phyloP scores from a whole-genome alignment of 2,329 filamentous ascomycete species.

The Tolypocladium sp. region DNA sequence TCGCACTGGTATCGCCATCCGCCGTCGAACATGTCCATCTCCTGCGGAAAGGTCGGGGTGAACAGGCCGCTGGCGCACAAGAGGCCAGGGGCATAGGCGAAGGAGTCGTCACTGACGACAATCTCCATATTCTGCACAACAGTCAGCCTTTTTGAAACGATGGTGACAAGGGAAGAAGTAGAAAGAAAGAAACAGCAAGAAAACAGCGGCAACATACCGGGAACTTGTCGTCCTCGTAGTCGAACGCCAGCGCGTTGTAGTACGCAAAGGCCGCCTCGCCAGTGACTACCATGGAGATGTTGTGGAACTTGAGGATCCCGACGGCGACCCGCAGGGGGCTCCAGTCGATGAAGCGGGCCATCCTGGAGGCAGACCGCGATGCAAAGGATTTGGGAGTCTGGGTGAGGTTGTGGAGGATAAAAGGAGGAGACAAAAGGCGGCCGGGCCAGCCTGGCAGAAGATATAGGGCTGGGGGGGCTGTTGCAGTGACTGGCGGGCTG shows the following conservation, averaged over 20 bases:
- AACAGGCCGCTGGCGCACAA: not conserved
- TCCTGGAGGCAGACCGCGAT: not conserved
- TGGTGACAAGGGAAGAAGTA: not conserved
- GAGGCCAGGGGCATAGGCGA: not conserved
- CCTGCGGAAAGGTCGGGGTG: not conserved
- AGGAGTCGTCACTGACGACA: not conserved
- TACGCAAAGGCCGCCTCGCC: not conserved
- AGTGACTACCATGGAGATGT: not conserved
- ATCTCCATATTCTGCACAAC: not conserved
- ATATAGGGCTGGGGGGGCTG: too few species aligned
- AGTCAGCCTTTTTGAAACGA: not conserved
- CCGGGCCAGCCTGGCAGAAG: too few species aligned
- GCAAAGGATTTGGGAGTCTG: not conserved
- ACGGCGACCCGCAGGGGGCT: not conserved
- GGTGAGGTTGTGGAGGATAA: not conserved
- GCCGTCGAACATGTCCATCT: not conserved
- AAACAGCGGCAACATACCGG: not conserved
- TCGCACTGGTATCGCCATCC: not conserved
- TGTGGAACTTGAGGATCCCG: not conserved
- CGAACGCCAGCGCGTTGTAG: not conserved
- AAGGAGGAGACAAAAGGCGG: not conserved
- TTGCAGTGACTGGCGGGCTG: too few species aligned
- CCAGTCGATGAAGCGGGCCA: not conserved
- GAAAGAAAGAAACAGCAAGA: not conserved
- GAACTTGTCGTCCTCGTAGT: not conserved